Percentiles rank a stretch among this genome's conserved stretches.
phyloP scores from a whole-genome alignment of 2,329 filamentous ascomycete genomes.

The Alternaria sp. region DNA sequence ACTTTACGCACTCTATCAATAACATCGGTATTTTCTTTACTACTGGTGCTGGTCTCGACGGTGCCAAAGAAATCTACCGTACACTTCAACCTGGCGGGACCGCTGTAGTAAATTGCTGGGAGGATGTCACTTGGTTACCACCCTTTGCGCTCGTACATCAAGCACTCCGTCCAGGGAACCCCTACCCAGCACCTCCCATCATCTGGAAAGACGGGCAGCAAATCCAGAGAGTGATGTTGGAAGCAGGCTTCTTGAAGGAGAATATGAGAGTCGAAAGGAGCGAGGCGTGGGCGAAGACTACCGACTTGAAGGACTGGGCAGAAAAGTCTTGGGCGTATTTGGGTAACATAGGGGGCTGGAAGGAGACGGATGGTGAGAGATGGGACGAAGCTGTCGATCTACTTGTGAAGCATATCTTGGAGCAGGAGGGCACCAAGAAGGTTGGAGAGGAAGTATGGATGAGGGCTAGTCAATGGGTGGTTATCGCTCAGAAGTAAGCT shows the following conservation, averaged over 20 bases:
- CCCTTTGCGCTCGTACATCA: conserved; percentile 33
- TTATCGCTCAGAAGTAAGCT: conserved; percentile 34
- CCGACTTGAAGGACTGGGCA: conserved; percentile 32
- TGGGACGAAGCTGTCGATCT: conserved; percentile 43
- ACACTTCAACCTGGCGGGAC: conserved; percentile 51
- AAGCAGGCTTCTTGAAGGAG: conserved; percentile 37
- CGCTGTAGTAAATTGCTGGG: conserved; percentile 52
- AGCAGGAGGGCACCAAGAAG: conserved; percentile 28
- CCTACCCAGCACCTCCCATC: conserved; percentile 30
- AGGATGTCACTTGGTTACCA: conserved; percentile 35
- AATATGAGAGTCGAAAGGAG: conserved; percentile 33
- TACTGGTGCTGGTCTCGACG: conserved; percentile 36
- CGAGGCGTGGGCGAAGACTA: conserved; percentile 35
- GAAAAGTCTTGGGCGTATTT: conserved; percentile 45
- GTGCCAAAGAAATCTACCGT: conserved; percentile 50
- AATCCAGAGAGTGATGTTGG: conserved; percentile 37
- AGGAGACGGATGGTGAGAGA: conserved; percentile 34
- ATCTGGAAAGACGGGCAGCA: conserved; percentile 41
- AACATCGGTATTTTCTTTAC: conserved; percentile 55
- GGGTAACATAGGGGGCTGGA: conserved; percentile 38
- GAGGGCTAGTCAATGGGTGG: conserved; percentile 43
- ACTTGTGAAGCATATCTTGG: conserved; percentile 29
- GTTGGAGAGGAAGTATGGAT: conserved; percentile 37
- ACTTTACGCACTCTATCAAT: conserved; percentile 52
- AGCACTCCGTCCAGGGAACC: conserved; percentile 25